Conservation (phyloP, 108 stramenopile species). For the Nitzschia palea region DNA sequence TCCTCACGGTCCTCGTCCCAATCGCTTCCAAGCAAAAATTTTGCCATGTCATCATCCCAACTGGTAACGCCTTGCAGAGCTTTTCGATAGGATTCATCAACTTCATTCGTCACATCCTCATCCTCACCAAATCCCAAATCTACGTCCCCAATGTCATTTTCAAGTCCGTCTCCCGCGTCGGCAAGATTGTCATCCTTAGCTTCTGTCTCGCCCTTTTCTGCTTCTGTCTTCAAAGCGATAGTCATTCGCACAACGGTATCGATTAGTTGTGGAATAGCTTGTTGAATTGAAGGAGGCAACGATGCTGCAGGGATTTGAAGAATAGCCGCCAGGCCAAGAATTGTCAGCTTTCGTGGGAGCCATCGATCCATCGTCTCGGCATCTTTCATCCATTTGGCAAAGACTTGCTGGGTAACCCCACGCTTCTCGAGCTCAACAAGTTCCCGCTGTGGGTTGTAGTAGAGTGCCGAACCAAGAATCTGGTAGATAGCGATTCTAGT, state of each 20-base stretch:
- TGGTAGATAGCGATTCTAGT: constrained; percentile 82
- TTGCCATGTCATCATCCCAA: constrained; percentile 77
- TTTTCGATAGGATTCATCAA: constrained; percentile 81
- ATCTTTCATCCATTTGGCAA: constrained; percentile 81
- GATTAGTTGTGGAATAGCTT: constrained; percentile 71
- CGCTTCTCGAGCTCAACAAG: constrained; percentile 86
- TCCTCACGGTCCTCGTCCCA: constrained; percentile 85
- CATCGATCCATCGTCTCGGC: constrained; percentile 55
- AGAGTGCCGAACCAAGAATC: constrained; percentile 83
- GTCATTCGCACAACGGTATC: constrained; percentile 54
- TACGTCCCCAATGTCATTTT: constrained; percentile 49
- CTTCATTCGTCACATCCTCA: constrained; percentile 81
- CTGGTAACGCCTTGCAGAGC: constrained; percentile 72
- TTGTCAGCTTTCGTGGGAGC: constrained; percentile 78
- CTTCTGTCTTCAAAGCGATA: constrained; percentile 71
- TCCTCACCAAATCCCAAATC: constrained; percentile 84
- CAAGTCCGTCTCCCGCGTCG: constrained; percentile 40
- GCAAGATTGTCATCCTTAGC: constrained; percentile 46
- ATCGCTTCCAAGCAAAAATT: constrained; percentile 82
- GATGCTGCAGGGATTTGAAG: constrained; percentile 62
- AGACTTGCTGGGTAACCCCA: constrained; percentile 79
- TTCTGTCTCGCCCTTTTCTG: constrained; percentile 53
- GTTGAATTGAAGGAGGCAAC: constrained; percentile 60
- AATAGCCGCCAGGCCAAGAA: constrained; percentile 74
- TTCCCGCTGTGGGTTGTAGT: constrained; percentile 87